Evolutionary conservation across 1,284 basidiomycete species (phyloP), one percentile per base, ranked within the genome.

Genomic region (Inonotus obliquus): DNA sequence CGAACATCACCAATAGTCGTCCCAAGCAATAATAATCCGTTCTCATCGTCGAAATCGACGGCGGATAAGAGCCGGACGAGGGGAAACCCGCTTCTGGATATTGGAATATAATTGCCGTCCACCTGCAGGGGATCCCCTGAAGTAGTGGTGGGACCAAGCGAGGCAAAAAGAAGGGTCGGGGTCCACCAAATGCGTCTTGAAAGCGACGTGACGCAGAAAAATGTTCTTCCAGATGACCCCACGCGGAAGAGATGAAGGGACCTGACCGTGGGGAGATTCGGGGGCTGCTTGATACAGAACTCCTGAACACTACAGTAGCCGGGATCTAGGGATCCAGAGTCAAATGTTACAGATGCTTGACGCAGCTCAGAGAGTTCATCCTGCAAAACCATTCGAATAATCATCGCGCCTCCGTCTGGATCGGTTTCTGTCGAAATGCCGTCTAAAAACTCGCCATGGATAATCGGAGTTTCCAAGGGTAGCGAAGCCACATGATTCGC

Each of bases 21-120:
- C 9, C 57, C 48, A 2, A 53, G 21, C 6, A 52, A 17, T 5
- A 59, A 37, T 14, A 51, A n/a, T 35, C 57, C 57, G 1, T 4
- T 35, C 11, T 32, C 57, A 38, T 59, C 57, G 19, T 59, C 57
- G n/a, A 59, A 59, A 38, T 61, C 60, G 14, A 57, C 29, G 19
- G 39, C 25, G 1, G 60, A 56, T 19, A 60, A 7, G n/a, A 32
- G 38, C 17, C 38, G 27, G 11, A 37, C 39, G 44, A 54, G 51
- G 2, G 59, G 59, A 3, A 60, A 17, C 17, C 37, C 37, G 7
- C 11, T 29, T 13, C 25, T 44, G 14, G 11, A 35, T 21, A 60
- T 19, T 4, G 37, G 23, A 4, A 38, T 32, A 25, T 38, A 21
- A 2, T 45, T 17, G 41, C 21, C 23, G 19, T 39, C 19, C 19